Base-by-base conservation (phyloP, 202 grass and related monocot species). In the Saccharum hybrid region DNA sequence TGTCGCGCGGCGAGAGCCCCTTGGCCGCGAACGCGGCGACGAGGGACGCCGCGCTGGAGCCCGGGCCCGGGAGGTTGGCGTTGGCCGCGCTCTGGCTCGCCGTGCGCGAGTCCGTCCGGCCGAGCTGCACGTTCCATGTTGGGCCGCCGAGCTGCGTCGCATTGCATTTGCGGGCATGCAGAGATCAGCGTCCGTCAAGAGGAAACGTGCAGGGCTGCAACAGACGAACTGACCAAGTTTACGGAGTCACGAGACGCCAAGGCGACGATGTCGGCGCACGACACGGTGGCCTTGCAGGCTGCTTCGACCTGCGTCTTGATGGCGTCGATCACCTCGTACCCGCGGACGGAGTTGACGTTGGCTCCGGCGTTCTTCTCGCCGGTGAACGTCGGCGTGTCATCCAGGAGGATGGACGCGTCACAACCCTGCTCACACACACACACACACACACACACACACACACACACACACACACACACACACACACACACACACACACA, bases 221-320 rank as follows among this genome's bases (percentile, higher is more conserved):
- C 3, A 33, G 31, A 33, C 31, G 45, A 48, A 48, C 45, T 48
- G 45, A 34, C 42, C 91, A 97, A 33, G 66, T 88, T 84, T 3
- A 94, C 91, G 62, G 86, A 71, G 41, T 93, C 94, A 23, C 94
- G 91, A 28, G 87, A 84, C 15, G 94, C 91, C 61, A 97, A 30
- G 0, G 94, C 91, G 16, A 91, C 13, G 70, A 97, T 92, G 82
- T 97, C 94, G 63, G 94, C 94, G 57, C 91, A 97, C 13, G 94
- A 97, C 0, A 97, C 91, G 8, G 80, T 86, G 28, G 48, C 75
- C 28, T 66, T 81, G 91, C 94, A 97, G 6, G 91, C 33, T 5
- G 88, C 81, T 38, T 96, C 93, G 23, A 90, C 45, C 30, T 72
- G 81, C 15, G 81, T 3, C 76, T 97, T 97, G 82, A 91, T 90